Base-by-base conservation (phyloP, 257 asterid species). In the Ilex aquifolium region DNA sequence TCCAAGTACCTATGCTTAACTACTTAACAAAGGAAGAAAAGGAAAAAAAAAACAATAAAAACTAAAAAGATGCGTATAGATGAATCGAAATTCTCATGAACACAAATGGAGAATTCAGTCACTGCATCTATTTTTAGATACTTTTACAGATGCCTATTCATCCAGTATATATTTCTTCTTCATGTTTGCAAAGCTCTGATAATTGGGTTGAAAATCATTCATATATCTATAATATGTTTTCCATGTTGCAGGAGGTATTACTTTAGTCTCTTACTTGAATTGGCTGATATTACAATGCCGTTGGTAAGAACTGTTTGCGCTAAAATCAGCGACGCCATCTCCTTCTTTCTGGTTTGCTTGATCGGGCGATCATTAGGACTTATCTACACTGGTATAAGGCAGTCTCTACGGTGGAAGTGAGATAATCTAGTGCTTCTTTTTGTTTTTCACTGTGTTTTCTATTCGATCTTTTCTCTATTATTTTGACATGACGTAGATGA, bases 321-420 rank as follows among this genome's bases (percentile, higher is more conserved):
- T 58, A 87, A 80, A 80, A 73, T 81, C 72, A 87, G 95, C 57
- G 95, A 90, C 62, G 97, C 91, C 64, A 82, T 85, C 67, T 85
- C 99, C 4, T 93, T 93, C 78, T 87, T 93, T 78, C 84, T 93
- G 16, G 90, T 90, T 69, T 68, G 77, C 72, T 77, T 93, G 85
- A 90, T 93, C 29, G 97, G 99, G 60, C 80, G 95, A 81, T 93
- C 96, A 29, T 65, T 93, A 84, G 99, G 97, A 56, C 87, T 93
- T 54, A 90, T 93, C 68, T 87, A 85, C 69, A 83, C 96, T 32
- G 97, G 97, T 62, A 93, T 93, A 67, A 82, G 97, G 68, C 91
- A 90, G 76, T 87, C 96, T 74, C 73, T 93, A 65, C 79, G 85
- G 15, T 83, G 93, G 80, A 85, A 83, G 81, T 91, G 80, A 84